Base-by-base conservation (phyloP, 129 eudicot genomes). In the Ambrosia trifida region DNA sequence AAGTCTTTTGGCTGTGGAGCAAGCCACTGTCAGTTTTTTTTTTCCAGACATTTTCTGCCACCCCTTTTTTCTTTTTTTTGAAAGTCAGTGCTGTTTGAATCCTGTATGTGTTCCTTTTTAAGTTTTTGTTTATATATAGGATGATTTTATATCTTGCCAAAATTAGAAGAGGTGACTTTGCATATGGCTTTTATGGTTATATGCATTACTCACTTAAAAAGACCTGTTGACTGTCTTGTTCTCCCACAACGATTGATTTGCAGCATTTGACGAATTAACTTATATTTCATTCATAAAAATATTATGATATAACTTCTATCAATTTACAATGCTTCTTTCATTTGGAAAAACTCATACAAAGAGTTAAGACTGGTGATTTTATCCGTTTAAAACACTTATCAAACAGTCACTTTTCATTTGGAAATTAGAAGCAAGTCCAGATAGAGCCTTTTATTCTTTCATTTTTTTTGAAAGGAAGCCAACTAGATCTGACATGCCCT, bases 391-490 rank as follows among this genome's bases (percentile, higher is more conserved):
- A 59, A 1, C 17, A 0, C 9, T 5, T 30, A 32, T 59, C 65
- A 14, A 30, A 59, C 17, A 31, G 18, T 30, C 41, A 59, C 2
- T 61, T 61, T 33, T n/a, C 12, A 19, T 53, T 61, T 35, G 3
- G 63, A 24, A 11, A 57, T 57, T 57, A 31, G 66, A 61, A 61
- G 32, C 33, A 50, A 50, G 73, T 50, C 73, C 32, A 20, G 32
- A 31, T 19, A 3, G 46, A 50, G 32, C 45, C 11, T 68, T 32
- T 68, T 52, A 68, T 14, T 50, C 46, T 47, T 68, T 8, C 5
- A 47, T n/a, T n/a, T n/a, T n/a, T n/a, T n/a, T n/a, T n/a, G n/a
- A 24, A 24, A 0, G 28, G 0, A 5, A 2, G 28, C 28, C 44
- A 14, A 5, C 17, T 66, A 2, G 7, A 1, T 31, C 13, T 4